Conservation (phyloP, 345 rosid genomes). For the Rhodomyrtus tomentosa region DNA sequence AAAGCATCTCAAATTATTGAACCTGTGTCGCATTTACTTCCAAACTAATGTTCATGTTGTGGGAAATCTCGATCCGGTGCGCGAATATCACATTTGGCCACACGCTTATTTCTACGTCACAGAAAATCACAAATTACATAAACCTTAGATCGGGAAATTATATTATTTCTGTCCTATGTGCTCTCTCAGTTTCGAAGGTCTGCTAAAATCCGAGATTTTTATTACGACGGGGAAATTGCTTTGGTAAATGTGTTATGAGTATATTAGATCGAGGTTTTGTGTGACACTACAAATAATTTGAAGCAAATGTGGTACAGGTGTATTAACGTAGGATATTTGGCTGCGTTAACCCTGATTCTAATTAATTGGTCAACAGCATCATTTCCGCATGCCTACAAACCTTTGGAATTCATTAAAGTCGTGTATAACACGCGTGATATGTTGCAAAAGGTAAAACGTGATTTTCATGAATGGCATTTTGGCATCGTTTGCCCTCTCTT, state of each 20-base stretch:
- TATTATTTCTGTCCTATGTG: fast-evolving
- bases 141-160: neutral
- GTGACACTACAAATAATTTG: fast-evolving
- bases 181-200: neutral
- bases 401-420: neutral
- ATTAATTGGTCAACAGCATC: neutral
- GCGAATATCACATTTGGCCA: neutral
- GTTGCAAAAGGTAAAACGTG: neutral
- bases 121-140: fast-evolving
- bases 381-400: neutral
- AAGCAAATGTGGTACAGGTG: fast-evolving
- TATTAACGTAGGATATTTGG: neutral
- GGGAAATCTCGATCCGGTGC: fast-evolving
- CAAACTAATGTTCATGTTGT: neutral
- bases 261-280: fast-evolving
- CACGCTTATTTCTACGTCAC: fast-evolving
- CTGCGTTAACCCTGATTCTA: neutral
- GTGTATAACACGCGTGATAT: neutral
- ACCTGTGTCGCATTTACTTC: fast-evolving
- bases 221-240: fast-evolving
- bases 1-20: fast-evolving
- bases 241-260: fast-evolving
- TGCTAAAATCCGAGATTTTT: neutral
- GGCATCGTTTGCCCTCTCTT: neutral
- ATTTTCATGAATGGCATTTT: neutral